phyloP scores from a whole-genome alignment of 306 rosid species.

The Sindora glabra region DNA sequence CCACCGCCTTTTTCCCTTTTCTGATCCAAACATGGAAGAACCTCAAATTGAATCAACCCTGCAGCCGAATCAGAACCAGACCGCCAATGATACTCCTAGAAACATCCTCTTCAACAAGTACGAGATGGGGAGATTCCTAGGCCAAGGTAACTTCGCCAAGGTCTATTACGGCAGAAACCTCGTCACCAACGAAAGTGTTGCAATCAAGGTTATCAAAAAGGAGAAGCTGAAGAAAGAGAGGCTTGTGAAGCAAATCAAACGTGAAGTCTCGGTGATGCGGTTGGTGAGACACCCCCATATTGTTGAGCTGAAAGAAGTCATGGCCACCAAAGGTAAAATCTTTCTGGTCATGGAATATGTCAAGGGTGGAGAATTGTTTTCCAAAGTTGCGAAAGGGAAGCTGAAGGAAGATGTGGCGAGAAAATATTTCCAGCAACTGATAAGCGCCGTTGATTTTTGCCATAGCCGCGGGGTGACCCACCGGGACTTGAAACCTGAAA shows the following conservation, averaged over 20 bases:
- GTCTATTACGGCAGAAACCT: conserved; percentile 50
- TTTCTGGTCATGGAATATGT: conserved; percentile 67
- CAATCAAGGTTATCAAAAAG: conserved; percentile 64
- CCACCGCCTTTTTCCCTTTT: neutral
- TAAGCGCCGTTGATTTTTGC: conserved; percentile 67
- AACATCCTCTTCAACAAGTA: conserved; percentile 55
- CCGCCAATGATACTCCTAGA: neutral
- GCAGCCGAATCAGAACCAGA: neutral
- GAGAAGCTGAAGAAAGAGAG: conserved; percentile 59
- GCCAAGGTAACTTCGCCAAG: conserved; percentile 79
- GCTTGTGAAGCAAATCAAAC: conserved; percentile 57
- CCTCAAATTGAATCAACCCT: neutral
- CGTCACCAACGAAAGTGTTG: conserved; percentile 50
- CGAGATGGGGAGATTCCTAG: conserved; percentile 66
- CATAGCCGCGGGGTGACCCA: conserved; percentile 82
- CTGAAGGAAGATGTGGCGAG: conserved; percentile 51
- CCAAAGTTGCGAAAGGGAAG: conserved; percentile 45
- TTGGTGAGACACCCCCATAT: conserved; percentile 66
- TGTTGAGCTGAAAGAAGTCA: conserved; percentile 72
- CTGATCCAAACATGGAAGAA: conserved; percentile 18
- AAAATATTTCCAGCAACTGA: conserved; percentile 61
- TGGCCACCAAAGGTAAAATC: conserved; percentile 72
- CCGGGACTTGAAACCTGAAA: conserved; percentile 80
- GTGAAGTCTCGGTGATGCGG: conserved; percentile 70
- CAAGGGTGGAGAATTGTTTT: conserved; percentile 59